A percentile compares a stretch with the other conserved stretches of the same genome.
phyloP scores from a whole-genome alignment of 192 early-diverging fungal species.

The Coemansia sp. region DNA sequence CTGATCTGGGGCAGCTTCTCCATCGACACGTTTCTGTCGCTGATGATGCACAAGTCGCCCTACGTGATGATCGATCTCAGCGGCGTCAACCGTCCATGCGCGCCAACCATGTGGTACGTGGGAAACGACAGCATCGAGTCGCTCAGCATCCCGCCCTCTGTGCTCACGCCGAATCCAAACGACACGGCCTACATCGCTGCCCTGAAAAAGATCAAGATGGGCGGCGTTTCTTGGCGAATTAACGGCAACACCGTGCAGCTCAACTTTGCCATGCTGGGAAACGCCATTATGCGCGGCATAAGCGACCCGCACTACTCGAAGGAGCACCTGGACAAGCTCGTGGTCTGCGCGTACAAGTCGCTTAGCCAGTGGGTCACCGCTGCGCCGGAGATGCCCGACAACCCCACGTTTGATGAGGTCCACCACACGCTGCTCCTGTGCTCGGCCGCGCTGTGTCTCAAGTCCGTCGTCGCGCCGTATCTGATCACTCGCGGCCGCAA shows the following conservation, averaged over 20 bases:
- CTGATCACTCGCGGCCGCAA: slow-evolving; percentile 23
- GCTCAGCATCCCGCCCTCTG: slow-evolving; percentile 3
- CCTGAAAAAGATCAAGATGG: slow-evolving; percentile 29
- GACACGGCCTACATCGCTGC: slow-evolving; percentile 38
- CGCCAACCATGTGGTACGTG: slow-evolving; percentile 43
- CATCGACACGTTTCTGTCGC: slow-evolving; percentile 39
- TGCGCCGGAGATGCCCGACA: slow-evolving; percentile 24
- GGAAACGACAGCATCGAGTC: slow-evolving; percentile 44
- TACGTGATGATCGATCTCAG: slow-evolving; percentile 40
- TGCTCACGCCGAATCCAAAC: slow-evolving; percentile 13
- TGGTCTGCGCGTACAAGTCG: slow-evolving; percentile 19
- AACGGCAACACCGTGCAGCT: slow-evolving; percentile 43
- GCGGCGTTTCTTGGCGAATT: slow-evolving; percentile 31
- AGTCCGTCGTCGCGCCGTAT: slow-evolving; percentile 38
- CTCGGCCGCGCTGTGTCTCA: slow-evolving; percentile 32
- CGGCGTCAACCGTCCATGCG: slow-evolving; percentile 49
- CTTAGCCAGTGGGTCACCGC: slow-evolving; percentile 33
- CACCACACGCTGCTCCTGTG: slow-evolving; percentile 32
- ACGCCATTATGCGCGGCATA: slow-evolving; percentile 35
- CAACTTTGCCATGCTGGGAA: slow-evolving; percentile 46
- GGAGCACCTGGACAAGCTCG: slow-evolving; percentile 28
- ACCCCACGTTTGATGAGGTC: slow-evolving; percentile 21
- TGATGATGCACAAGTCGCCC: slow-evolving; percentile 44
- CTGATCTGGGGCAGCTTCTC: slow-evolving; percentile 45
- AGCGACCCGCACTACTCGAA: slow-evolving; percentile 34